Evolutionary conservation across 2,329 filamentous ascomycete genomes (phyloP).

Genomic region (Pseudogymnoascus sp.): DNA sequence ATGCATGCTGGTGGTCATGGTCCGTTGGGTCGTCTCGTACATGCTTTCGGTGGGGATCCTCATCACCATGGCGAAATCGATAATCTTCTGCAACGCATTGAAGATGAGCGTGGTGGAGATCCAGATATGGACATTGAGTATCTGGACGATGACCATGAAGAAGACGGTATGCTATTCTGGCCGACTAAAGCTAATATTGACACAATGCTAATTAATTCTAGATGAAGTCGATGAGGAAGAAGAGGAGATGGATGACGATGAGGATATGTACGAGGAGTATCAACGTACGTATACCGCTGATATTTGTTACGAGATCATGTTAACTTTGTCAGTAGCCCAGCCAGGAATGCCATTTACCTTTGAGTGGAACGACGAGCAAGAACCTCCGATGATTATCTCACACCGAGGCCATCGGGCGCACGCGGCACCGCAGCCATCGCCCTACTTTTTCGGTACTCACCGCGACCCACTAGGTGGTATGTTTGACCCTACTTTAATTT

Average conservation of each 20-base stretch:
- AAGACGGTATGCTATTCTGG: slow-evolving; percentile 41
- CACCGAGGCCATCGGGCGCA: slow-evolving; percentile 46
- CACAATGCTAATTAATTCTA: slow-evolving; percentile 10
- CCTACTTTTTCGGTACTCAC: slow-evolving; percentile 52
- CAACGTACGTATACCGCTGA: slow-evolving; percentile 40
- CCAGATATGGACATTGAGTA: slow-evolving; percentile 40
- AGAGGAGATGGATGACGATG: slow-evolving; percentile 61
- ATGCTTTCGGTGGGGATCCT: slow-evolving; percentile 38
- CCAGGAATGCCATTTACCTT: slow-evolving; percentile 39
- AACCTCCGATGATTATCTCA: slow-evolving; percentile 38
- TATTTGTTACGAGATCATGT: background rate
- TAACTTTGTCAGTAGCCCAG: slow-evolving; percentile 21
- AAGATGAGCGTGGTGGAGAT: slow-evolving; percentile 44
- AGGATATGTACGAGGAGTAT: slow-evolving; percentile 56
- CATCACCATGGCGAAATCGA: slow-evolving; percentile 28
- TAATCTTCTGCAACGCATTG: slow-evolving; percentile 33
- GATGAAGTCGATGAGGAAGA: slow-evolving; percentile 58
- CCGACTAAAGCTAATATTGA: background rate
- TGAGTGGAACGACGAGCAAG: slow-evolving; percentile 53
- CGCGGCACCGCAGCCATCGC: slow-evolving; percentile 49
- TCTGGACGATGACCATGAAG: slow-evolving; percentile 52
- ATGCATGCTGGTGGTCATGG: slow-evolving; percentile 36
- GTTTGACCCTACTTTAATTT: slow-evolving; percentile 22
- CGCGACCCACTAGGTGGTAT: slow-evolving; percentile 48
- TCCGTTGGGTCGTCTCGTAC: slow-evolving; percentile 47